phyloP scores from a whole-genome alignment of 1,139 yeast species.

The Sugiyamaella grinbergsii region DNA sequence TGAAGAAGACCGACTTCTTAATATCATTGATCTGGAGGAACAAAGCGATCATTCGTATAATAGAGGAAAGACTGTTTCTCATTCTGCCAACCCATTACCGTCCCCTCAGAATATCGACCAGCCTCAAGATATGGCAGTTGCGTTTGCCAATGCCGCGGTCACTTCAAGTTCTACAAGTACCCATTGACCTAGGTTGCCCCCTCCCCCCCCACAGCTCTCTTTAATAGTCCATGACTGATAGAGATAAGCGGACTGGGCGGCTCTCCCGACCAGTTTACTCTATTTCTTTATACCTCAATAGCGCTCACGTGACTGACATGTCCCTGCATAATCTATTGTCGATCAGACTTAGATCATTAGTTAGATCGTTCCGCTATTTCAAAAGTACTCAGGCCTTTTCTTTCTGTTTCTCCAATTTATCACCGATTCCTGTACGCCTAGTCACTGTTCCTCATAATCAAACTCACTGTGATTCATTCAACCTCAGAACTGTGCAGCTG shows the following conservation, averaged over 20 bases:
- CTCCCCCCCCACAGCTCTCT: too few species aligned
- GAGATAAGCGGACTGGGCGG: too few species aligned
- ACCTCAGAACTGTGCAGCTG: not conserved
- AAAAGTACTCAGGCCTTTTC: too few species aligned
- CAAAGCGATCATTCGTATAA: not conserved
- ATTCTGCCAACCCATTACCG: not conserved
- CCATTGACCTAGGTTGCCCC: too few species aligned
- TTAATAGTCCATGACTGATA: too few species aligned
- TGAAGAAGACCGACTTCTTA: conserved; percentile 37
- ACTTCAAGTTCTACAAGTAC: not conserved
- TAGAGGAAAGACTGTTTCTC: not conserved
- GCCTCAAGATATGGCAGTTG: conserved; percentile 16
- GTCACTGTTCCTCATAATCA: too few species aligned
- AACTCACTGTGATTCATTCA: not conserved
- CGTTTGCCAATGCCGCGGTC: conserved; percentile 17
- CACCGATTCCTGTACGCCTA: too few species aligned
- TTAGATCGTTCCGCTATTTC: too few species aligned
- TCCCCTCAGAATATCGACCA: conserved; percentile 2
- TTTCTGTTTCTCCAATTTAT: too few species aligned
- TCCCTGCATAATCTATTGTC: too few species aligned
- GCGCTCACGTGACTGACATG: conserved; percentile 1
- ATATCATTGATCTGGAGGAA: conserved; percentile 12
- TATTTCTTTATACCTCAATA: not conserved
- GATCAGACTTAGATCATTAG: too few species aligned
- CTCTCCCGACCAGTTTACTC: too few species aligned